Base-by-base conservation (phyloP, 805 yeast genomes). In the Ogataea salicorniae region DNA sequence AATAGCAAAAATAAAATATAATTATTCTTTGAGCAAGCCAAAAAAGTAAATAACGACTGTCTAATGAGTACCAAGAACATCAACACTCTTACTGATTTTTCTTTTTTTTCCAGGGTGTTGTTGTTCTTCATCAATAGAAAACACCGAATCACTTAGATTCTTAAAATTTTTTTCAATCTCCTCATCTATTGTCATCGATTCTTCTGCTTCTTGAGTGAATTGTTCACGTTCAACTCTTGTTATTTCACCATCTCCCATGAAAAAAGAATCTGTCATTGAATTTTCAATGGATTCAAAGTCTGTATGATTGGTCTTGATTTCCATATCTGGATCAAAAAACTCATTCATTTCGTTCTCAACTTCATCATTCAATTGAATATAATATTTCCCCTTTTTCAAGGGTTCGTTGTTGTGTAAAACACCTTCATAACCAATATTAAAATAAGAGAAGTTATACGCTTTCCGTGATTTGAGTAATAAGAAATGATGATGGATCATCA, bases 31-130 rank as follows among this genome's bases (percentile, higher is more conserved):
- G 15, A 34, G 5, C 15, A 5, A 34, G 11, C 7, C n/a, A 34
- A 34, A 15, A 14, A 7, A n/a, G n/a, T 23, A 15, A 16, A 16
- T 17, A 11, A 8, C 5, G 16, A 17, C 34, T 6, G 16, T 34
- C 11, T 35, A 7, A 54, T 41, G 52, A 29, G 58, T 50, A 26
- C 46, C 51, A 29, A 58, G 48, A 13, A 55, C 39, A 39, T 59
- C 59, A 23, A 39, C 17, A 22, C 62, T 56, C 39, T 57, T 58
- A n/a, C 50, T 50, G 13, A 58, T 41, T 37, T 55, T 58, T 41
- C 57, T 45, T 26, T 46, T 55, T 18, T 57, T 57, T 13, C 6
- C 11, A 15, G 17, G 22, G 16, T 5, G 37, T 14, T 5, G 45
- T 20, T 15, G 16, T 7, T 15, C 16, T n/a, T 15, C 9, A 34